Conservation (phyloP, 805 yeast genomes). For the Kluyveromyces wickerhamii region DNA sequence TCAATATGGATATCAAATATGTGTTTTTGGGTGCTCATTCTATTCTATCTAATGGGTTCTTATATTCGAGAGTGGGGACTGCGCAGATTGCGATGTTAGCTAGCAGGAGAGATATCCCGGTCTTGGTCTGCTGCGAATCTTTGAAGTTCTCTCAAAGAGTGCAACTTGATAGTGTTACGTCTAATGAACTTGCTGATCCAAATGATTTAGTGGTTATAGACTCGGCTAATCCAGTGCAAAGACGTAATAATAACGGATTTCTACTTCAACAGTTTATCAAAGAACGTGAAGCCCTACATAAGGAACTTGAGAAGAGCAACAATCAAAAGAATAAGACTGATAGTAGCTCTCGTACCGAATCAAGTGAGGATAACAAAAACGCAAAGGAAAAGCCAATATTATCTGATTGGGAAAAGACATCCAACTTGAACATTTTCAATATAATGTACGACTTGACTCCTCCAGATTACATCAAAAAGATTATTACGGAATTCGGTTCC, state of each 20-base stretch:
- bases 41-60: constrained; percentile 88
- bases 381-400: constrained; percentile 36
- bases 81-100: constrained; percentile 91
- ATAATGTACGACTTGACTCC: constrained; percentile 93
- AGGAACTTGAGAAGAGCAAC: constrained; percentile 20
- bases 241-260: constrained; percentile 44
- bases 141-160: constrained; percentile 92
- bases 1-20: constrained; percentile 73
- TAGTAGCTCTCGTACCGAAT: constrained; percentile 12
- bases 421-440: constrained; percentile 64
- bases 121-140: constrained; percentile 90
- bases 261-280: constrained; percentile 58
- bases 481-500: constrained; percentile 92
- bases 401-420: constrained; percentile 55
- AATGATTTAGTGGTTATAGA: constrained; percentile 54
- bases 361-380: constrained; percentile 24
- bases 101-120: constrained; percentile 82
- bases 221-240: constrained; percentile 43
- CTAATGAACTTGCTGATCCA: constrained; percentile 81
- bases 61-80: constrained; percentile 91
- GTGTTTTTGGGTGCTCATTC: constrained; percentile 96
- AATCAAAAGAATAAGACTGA: constrained; percentile 21
- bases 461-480: constrained; percentile 85
- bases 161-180: constrained; percentile 91
- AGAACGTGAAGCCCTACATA: constrained; percentile 29